These are phyloP conservation scores for Termitomyces sp. DNA, from an alignment of 768 basidiomycete genomes.

Conservation along the genomic window DNA sequence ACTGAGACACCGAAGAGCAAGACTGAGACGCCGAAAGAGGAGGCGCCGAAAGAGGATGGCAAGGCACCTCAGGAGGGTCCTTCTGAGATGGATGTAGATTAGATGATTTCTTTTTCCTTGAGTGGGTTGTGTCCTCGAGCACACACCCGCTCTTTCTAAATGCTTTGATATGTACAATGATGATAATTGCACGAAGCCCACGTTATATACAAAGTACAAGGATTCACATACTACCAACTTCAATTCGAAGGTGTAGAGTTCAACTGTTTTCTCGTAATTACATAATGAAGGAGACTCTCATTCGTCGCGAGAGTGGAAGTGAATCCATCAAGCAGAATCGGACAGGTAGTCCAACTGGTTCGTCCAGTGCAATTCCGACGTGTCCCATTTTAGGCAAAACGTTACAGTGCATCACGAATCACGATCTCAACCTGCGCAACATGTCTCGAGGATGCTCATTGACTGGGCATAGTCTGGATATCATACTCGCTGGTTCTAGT, in stretches of 20 bases:
- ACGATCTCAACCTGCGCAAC: too few species aligned
- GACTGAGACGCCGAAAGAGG: conserved; percentile 49
- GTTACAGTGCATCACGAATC: too few species aligned
- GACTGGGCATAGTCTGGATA: too few species aligned
- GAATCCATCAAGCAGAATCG: too few species aligned
- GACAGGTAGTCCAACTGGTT: too few species aligned
- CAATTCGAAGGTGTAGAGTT: not conserved
- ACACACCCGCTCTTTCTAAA: not conserved
- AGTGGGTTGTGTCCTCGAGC: not conserved
- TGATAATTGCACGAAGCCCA: conserved; percentile 11
- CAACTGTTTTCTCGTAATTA: not conserved
- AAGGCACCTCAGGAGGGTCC: conserved; percentile 42
- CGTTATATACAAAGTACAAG: conserved; percentile 14
- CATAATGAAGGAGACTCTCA: too few species aligned
- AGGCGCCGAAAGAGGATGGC: conserved; percentile 20
- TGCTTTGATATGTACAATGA: conserved; percentile 10
- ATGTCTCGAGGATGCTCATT: too few species aligned
- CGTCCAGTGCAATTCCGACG: too few species aligned
- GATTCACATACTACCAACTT: conserved; percentile 7
- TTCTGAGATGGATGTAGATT: conserved; percentile 84
- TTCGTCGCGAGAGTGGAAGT: too few species aligned
- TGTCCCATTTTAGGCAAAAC: too few species aligned
- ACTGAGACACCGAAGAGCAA: conserved; percentile 72
- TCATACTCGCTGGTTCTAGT: too few species aligned
- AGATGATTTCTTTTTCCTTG: conserved; percentile 19